Evolutionary conservation across 1,284 basidiomycete species (phyloP).

Genomic region (Apiotrichum sp.): DNA sequence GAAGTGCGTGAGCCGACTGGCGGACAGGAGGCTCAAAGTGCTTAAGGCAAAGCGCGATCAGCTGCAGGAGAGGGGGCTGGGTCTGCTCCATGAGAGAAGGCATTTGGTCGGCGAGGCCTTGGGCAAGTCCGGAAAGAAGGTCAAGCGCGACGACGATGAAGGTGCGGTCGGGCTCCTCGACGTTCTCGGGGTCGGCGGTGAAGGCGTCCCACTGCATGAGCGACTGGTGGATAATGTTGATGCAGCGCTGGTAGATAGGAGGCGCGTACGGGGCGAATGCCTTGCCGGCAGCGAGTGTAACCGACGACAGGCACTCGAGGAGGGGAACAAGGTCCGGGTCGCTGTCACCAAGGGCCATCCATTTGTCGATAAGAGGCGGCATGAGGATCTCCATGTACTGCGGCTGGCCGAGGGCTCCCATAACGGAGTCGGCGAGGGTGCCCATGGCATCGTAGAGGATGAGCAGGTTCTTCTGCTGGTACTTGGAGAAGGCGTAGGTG

Average conservation of each 20-base stretch:
- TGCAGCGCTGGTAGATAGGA: slow-evolving; percentile 89
- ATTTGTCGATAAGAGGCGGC: slow-evolving; percentile 86
- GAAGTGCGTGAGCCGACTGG: slow-evolving; percentile 92
- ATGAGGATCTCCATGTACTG: slow-evolving; percentile 90
- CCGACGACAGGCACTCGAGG: slow-evolving; percentile 93
- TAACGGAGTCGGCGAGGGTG: slow-evolving; percentile 94
- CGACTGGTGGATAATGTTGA: slow-evolving; percentile 73
- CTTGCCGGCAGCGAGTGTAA: slow-evolving; percentile 92
- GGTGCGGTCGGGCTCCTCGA: slow-evolving; percentile 88
- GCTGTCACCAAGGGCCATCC: slow-evolving; percentile 81
- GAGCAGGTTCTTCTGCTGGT: slow-evolving; percentile 98
- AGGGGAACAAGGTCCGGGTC: slow-evolving; percentile 92
- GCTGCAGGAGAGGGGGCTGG: slow-evolving; percentile 68
- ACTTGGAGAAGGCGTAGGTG: slow-evolving; percentile 93
- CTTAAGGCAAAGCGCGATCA: slow-evolving; percentile 79
- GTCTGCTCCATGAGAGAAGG: slow-evolving; percentile 62
- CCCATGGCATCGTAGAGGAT: slow-evolving; percentile 98
- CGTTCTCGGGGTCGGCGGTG: slow-evolving; percentile 59
- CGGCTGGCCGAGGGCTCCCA: slow-evolving; percentile 74
- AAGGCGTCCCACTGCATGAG: slow-evolving; percentile 67
- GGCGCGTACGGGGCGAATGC: slow-evolving; percentile 83
- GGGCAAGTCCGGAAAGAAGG: slow-evolving; percentile 88
- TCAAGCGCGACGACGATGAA: slow-evolving; percentile 96
- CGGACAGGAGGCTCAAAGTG: slow-evolving; percentile 92
- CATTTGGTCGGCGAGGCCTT: slow-evolving; percentile 78